These are phyloP conservation scores for Malus sieversii DNA, from an alignment of 306 rosid species.

Conservation along the genomic window DNA sequence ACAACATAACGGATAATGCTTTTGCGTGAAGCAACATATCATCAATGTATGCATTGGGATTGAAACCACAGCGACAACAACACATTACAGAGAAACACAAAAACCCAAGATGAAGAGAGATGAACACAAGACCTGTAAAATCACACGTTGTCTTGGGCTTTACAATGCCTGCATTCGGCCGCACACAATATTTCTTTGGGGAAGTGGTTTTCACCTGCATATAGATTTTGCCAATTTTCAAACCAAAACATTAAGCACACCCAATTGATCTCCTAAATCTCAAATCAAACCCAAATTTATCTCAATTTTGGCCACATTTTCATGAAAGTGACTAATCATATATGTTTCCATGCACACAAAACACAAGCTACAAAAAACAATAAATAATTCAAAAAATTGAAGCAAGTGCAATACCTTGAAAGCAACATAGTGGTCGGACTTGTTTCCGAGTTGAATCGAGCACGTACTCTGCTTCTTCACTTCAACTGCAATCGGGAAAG, in stretches of 20 bases:
- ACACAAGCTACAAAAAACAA: background rate
- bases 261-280: background rate
- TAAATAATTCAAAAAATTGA: background rate
- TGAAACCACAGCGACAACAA: background rate
- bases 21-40: background rate
- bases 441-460: conserved; percentile 55
- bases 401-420: conserved; percentile 51
- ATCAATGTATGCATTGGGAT: background rate
- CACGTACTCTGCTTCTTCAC: conserved; percentile 79
- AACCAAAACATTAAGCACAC: background rate
- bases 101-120: background rate
- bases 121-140: conserved; percentile 60
- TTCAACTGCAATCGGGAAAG: conserved; percentile 49
- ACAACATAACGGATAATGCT: background rate
- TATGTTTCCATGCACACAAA: background rate
- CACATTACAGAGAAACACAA: background rate
- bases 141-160: conserved; percentile 57
- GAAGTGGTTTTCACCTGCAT: conserved; percentile 89
- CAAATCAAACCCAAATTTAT: background rate
- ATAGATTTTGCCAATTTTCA: background rate
- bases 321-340: background rate
- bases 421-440: conserved; percentile 57
- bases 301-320: background rate
- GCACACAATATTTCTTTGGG: conserved; percentile 83
- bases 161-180: conserved; percentile 80